phyloP scores from a whole-genome alignment of 139 green algal genomes.

The Diplosphaera chodatii region DNA sequence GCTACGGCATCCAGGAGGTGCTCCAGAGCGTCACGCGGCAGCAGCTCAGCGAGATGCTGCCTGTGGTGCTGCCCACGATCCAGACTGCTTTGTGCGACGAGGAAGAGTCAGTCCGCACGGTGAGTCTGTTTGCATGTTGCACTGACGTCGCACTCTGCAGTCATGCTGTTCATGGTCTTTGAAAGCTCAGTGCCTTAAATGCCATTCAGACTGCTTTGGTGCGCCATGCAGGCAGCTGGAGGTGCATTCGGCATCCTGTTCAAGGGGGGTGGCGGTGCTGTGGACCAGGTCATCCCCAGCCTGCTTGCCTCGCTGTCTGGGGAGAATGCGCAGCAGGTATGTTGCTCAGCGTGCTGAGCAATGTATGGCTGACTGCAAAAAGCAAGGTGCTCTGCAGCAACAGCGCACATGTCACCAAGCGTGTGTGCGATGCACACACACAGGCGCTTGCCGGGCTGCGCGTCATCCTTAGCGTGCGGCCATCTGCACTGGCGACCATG shows the following conservation, averaged over 20 bases:
- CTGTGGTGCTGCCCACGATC: constrained; percentile 77
- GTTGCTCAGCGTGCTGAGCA: background rate
- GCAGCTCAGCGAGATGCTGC: constrained; percentile 80
- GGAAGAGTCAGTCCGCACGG: constrained; percentile 47
- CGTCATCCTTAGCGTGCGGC: constrained; percentile 76
- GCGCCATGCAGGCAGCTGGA: constrained; percentile 77
- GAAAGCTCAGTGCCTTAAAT: too few relatives aligned
- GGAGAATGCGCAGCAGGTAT: constrained; percentile 4
- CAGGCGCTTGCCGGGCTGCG: constrained; percentile 76
- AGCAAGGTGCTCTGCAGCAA: too few relatives aligned
- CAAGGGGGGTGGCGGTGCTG: constrained; percentile 54
- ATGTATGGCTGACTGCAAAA: too few relatives aligned
- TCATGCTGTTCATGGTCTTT: too few relatives aligned
- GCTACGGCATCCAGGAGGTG: constrained; percentile 69
- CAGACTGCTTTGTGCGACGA: constrained; percentile 76
- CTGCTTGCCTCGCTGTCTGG: constrained; percentile 62
- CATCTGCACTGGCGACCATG: constrained; percentile 64
- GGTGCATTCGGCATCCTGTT: constrained; percentile 87
- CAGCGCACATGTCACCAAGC: too few relatives aligned
- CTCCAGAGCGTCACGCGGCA: constrained; percentile 70
- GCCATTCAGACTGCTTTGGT: too few relatives aligned
- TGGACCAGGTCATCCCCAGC: constrained; percentile 76
- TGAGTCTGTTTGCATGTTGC: too few relatives aligned
- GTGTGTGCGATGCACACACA: too few relatives aligned
- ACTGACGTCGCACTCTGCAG: too few relatives aligned